Base-by-base conservation (phyloP, 2,329 filamentous ascomycete species). In the Lasiodiplodia citricola region DNA sequence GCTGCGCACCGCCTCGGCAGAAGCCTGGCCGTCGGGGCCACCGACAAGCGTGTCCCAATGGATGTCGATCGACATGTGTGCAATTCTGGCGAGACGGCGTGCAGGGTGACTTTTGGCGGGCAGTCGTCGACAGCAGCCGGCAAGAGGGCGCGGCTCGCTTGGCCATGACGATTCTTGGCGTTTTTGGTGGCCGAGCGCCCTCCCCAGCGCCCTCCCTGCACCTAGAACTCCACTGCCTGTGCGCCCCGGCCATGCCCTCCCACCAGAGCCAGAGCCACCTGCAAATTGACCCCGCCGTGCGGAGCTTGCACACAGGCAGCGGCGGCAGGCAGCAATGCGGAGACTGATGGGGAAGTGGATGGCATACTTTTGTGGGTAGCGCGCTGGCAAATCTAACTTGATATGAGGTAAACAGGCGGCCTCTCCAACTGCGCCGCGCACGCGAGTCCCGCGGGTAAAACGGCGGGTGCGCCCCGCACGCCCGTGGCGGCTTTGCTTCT, bases 1-100 rank as follows among this genome's bases (percentile, higher is more conserved):
- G 75, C 90, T 90, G 72, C 95, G 92, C 80, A 99, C 97, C 71
- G 87, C 88, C 77, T 94, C 91, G 60, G 95, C 94, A 70, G 97
- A 89, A 66, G 89, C 92, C 72, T 90, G 87, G 68, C 96, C 95
- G 80, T 98, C 95, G 60, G 93, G 89, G 35, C 96, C 96, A 71
- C 90, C 90, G 25, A 95, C 98, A 77, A 98, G 88, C 71, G 91
- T 92, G 76, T 96, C 91, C 96, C 96, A 99, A 82, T 97, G 94
- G 79, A 99, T 91, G 78, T 98, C 94, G 84, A 99, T 95, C 74
- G 96, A 98, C 96, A 99, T 99, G 52, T 21, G 35, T 28, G 37
- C 57, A 28, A 55, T 31, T 25, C 44, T 18, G 28, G 31, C 56
- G 37, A 35, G 31, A 31, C 50, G 63, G 54, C 31, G 25, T 23